A percentile compares a stretch with the other conserved stretches of the same genome.
Evolutionary conservation across 345 rosid genomes (phyloP).

Genomic region (Hypericum perforatum): DNA sequence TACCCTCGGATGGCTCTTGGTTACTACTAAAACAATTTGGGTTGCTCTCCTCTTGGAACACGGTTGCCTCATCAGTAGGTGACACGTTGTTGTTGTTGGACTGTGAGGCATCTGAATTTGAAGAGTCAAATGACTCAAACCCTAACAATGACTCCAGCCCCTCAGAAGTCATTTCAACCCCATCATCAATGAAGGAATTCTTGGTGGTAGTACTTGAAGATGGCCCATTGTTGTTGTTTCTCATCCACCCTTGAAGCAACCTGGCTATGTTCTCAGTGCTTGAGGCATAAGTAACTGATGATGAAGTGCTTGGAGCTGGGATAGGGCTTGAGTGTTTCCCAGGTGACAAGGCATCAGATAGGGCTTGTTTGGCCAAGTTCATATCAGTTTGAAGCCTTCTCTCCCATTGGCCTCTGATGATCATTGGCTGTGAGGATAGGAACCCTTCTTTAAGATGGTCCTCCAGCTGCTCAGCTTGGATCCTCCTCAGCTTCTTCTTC

Average conservation of each 20-base stretch:
- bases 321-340: conserved; percentile 9
- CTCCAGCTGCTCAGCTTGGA: conserved; percentile 31
- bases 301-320: conserved; percentile 10
- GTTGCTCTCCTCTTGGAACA: conserved; percentile 42
- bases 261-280: conserved; percentile 63
- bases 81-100: conserved; percentile 12
- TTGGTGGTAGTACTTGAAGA: conserved; percentile 14
- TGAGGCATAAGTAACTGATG: conserved; percentile 38
- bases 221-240: conserved; percentile 21
- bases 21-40: conserved; percentile 15
- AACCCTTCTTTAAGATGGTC: conserved; percentile 25
- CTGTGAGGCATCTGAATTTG: conserved; percentile 38
- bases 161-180: conserved; percentile 18
- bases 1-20: conserved; percentile 10
- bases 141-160: conserved; percentile 35
- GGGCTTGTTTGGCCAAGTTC: conserved; percentile 71
- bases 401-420: conserved; percentile 75
- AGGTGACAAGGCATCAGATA: conserved; percentile 67
- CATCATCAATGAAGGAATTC: conserved; percentile 19
- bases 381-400: conserved; percentile 83
- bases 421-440: conserved; percentile 21
- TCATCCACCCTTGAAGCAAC: conserved; percentile 62
- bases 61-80: conserved; percentile 21
- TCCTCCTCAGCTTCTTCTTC: conserved; percentile 66
- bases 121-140: conserved; percentile 37